phyloP scores from a whole-genome alignment of 169 alveolate genomes.

The Plasmodium gonderi region DNA sequence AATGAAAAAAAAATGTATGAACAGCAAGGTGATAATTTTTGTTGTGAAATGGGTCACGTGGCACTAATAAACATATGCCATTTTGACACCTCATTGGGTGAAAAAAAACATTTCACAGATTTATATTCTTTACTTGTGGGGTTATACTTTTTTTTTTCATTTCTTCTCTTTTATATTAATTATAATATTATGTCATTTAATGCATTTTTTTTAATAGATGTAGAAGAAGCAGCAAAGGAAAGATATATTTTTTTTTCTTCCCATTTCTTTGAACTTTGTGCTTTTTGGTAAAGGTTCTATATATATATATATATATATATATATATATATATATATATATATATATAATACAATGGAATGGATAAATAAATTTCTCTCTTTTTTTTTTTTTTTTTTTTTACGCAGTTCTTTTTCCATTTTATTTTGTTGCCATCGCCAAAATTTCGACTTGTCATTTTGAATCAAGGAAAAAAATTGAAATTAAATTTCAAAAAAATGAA shows the following conservation, averaged over 20 bases:
- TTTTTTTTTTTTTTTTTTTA: not conserved
- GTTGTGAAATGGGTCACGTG: not conserved
- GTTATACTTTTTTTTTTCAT: not conserved
- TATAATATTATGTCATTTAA: not conserved
- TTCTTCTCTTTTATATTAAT: not conserved
- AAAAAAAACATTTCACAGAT: not conserved
- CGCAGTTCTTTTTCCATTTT: not conserved
- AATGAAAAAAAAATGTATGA: not conserved
- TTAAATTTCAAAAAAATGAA: too few relatives aligned
- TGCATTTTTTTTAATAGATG: not conserved
- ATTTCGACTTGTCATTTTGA: too few relatives aligned
- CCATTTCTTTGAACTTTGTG: not conserved
- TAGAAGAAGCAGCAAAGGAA: not conserved
- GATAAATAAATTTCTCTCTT: not conserved
- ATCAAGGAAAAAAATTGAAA: not conserved
- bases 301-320: too few relatives aligned
- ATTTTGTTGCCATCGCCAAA: not conserved
- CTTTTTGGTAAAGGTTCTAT: too few relatives aligned
- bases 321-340: too few relatives aligned
- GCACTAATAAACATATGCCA: not conserved
- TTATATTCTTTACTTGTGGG: not conserved
- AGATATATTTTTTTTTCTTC: too few relatives aligned
- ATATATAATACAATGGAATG: not conserved
- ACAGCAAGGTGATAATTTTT: not conserved
- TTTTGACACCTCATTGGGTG: not conserved